Conservation (phyloP, 2,329 filamentous ascomycete genomes). For the Trichoderma pleuroti region DNA sequence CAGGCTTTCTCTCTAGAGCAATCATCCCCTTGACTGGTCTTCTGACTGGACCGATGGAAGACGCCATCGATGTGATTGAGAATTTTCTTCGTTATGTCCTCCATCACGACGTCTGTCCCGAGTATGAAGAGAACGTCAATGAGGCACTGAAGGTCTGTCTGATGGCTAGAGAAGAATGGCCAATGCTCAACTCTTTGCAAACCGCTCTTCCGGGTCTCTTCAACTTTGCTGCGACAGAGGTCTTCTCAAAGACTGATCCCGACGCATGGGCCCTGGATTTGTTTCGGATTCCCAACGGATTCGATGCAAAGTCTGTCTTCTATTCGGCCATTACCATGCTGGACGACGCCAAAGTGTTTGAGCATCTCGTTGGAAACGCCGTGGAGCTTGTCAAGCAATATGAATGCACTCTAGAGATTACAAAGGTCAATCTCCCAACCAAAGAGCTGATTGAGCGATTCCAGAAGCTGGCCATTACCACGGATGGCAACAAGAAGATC, state of each 20-base stretch:
- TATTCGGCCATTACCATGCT: constrained; percentile 44
- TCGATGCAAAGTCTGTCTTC: constrained; percentile 42
- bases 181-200: constrained; percentile 51
- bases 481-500: background rate
- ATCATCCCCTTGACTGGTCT: constrained; percentile 56
- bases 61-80: constrained; percentile 63
- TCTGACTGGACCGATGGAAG: constrained; percentile 51
- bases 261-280: constrained; percentile 31
- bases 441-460: constrained; percentile 43
- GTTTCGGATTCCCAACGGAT: constrained; percentile 36
- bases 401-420: constrained; percentile 59
- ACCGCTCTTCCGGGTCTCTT: constrained; percentile 68
- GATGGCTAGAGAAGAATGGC: constrained; percentile 63
- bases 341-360: constrained; percentile 32
- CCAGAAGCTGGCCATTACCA: constrained; percentile 36
- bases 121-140: constrained; percentile 66
- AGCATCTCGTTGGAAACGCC: constrained; percentile 24
- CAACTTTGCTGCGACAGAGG: constrained; percentile 68
- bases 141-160: constrained; percentile 65
- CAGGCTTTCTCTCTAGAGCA: constrained; percentile 67
- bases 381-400: constrained; percentile 38
- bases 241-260: constrained; percentile 51
- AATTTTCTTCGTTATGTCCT: constrained; percentile 89
- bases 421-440: constrained; percentile 45
- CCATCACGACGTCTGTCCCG: constrained; percentile 80